These are phyloP conservation scores for Calonectria pauciramosa DNA, from an alignment of 2,329 filamentous ascomycete species.

Conservation along the genomic window DNA sequence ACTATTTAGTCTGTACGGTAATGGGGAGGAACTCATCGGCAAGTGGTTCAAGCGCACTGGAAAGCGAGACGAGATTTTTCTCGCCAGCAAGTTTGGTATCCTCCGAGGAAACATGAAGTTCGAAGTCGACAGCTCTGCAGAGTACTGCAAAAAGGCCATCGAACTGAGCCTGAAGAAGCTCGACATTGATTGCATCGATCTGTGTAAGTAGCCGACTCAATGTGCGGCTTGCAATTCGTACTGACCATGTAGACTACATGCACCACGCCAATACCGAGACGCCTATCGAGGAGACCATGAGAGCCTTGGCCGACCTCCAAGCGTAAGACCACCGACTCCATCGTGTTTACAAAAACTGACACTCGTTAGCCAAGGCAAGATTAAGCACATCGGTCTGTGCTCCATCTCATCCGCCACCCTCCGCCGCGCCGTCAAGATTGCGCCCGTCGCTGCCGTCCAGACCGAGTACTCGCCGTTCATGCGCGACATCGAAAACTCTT, in stretches of 20 bases:
- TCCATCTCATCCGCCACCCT: conserved; percentile 62
- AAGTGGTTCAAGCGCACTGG: conserved; percentile 62
- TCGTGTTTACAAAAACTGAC: neutral
- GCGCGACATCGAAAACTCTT: conserved; percentile 69
- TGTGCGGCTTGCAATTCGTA: neutral
- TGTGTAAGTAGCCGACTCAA: conserved; percentile 44
- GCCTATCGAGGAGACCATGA: conserved; percentile 61
- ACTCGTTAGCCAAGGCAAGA: conserved; percentile 61
- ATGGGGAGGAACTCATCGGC: conserved; percentile 61
- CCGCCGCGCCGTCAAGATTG: conserved; percentile 63
- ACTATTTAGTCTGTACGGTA: conserved; percentile 53
- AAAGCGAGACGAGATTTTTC: conserved; percentile 59
- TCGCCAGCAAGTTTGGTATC: conserved; percentile 53
- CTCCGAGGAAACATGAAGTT: conserved; percentile 19
- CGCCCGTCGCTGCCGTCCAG: conserved; percentile 64
- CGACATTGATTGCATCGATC: conserved; percentile 64
- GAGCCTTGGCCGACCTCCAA: conserved; percentile 60
- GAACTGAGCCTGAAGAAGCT: conserved; percentile 51
- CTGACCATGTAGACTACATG: conserved; percentile 52
- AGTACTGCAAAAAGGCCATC: conserved; percentile 32
- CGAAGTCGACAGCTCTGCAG: conserved; percentile 19
- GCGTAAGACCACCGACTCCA: no score
- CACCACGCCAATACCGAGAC: conserved; percentile 60
- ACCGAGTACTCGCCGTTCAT: conserved; percentile 67
- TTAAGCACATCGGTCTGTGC: conserved; percentile 66